These are phyloP conservation scores for Endoconidiophora polonica DNA, from an alignment of 2,329 filamentous ascomycete species.

Conservation along the genomic window DNA sequence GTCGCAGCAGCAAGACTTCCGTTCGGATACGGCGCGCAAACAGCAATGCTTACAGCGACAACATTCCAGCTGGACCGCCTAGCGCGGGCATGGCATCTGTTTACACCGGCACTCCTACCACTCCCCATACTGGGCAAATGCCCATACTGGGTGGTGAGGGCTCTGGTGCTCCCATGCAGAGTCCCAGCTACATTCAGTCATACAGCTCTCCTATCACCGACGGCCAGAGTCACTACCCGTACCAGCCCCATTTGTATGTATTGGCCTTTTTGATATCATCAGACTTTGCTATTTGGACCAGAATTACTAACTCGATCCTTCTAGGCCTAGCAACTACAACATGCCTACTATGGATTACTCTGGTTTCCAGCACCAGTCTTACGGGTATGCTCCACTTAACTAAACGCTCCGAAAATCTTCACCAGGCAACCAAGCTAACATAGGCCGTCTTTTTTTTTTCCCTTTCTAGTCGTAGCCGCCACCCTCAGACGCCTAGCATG, in stretches of 20 bases:
- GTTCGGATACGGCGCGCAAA: slow-evolving; percentile 33
- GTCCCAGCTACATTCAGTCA: slow-evolving; percentile 30
- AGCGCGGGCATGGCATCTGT: slow-evolving; percentile 11
- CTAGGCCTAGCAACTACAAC: slow-evolving; percentile 6
- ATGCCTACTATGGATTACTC: slow-evolving; percentile 14
- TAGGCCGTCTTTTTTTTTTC: too few species aligned
- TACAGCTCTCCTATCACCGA: slow-evolving; percentile 34
- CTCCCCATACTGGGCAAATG: slow-evolving; percentile 32
- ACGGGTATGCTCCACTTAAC: too few species aligned
- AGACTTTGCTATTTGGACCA: slow-evolving; percentile 10
- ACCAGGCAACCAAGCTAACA: too few species aligned
- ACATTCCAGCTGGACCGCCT: slow-evolving; percentile 27
- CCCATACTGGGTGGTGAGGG: slow-evolving; percentile 30
- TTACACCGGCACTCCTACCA: slow-evolving; percentile 10
- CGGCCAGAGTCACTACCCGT: slow-evolving; percentile 18
- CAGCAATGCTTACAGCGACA: slow-evolving; percentile 29
- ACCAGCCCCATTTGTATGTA: slow-evolving; percentile 11
- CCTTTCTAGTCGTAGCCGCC: slow-evolving; percentile 14
- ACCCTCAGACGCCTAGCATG: slow-evolving; percentile 4
- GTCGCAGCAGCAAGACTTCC: slow-evolving; percentile 39
- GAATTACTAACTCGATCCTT: neutral
- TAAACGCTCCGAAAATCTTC: too few species aligned
- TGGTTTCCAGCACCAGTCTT: slow-evolving; percentile 9
- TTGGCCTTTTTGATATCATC: slow-evolving; percentile 14
- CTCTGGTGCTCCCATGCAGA: slow-evolving; percentile 27